phyloP scores from a whole-genome alignment of 2,329 filamentous ascomycete genomes.

The Ilyonectria destructans region DNA sequence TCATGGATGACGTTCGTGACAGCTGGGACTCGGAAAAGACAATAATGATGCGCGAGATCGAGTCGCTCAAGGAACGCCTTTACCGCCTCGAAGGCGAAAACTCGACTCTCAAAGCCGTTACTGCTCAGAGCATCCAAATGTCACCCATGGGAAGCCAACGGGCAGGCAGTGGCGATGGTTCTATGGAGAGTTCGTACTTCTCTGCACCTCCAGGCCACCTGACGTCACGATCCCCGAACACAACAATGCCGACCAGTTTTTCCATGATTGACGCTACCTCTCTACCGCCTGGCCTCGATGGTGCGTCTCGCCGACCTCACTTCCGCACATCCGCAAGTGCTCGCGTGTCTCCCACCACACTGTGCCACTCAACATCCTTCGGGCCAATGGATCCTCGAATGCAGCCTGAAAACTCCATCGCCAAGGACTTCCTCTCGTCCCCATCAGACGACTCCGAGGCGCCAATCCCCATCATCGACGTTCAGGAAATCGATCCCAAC shows the following conservation, averaged over 20 bases:
- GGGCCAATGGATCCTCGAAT: conserved; percentile 63
- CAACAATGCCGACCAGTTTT: conserved; percentile 36
- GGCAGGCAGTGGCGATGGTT: conserved; percentile 46
- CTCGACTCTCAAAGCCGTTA: conserved; percentile 51
- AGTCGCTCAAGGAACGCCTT: conserved; percentile 59
- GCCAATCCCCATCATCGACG: conserved; percentile 68
- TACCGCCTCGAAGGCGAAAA: conserved; percentile 57
- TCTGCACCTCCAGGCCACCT: conserved; percentile 41
- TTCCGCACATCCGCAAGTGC: conserved; percentile 52
- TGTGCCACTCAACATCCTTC: conserved; percentile 57
- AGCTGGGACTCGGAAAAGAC: conserved; percentile 64
- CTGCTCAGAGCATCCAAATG: conserved; percentile 51
- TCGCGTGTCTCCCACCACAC: conserved; percentile 53
- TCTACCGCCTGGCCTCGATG: conserved; percentile 55
- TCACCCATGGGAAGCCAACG: conserved; percentile 51
- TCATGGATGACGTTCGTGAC: conserved; percentile 68
- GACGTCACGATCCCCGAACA: conserved; percentile 39
- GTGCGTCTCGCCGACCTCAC: conserved; percentile 55
- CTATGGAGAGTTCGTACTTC: conserved; percentile 44
- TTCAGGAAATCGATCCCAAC: conserved; percentile 71
- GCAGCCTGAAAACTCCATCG: conserved; percentile 56
- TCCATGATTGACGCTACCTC: conserved; percentile 44
- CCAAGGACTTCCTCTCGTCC: conserved; percentile 56
- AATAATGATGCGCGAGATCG: conserved; percentile 59
- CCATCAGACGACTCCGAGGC: conserved; percentile 51